Base-by-base conservation (phyloP, 106 monocot genomes). In the Gastrodia elata region DNA sequence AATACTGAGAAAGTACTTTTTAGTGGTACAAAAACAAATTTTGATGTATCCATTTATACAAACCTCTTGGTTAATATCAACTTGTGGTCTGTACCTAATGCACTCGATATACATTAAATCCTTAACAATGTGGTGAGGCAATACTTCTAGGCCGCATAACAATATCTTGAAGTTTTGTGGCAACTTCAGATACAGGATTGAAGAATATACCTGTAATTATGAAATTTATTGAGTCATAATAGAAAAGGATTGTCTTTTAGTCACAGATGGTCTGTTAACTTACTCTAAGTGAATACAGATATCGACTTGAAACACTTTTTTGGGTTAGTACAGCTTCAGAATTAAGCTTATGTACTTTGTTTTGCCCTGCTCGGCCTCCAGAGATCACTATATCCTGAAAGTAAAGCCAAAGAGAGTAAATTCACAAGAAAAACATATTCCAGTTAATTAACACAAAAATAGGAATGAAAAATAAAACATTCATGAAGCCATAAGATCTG, bases 241-340 rank as follows among this genome's bases (percentile, higher is more conserved):
- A 38, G 20, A 37, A 68, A 20, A 75, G 39, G 18, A 77, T 8
- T 6, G 39, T 24, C 39, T 27, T 42, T 44, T 24, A 38, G 27
- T 33, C 38, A 58, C 5, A 26, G 10, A 32, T 56, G n/a, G 24
- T 13, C 33, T 8, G 8, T 43, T 20, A 65, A 81, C 82, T 82
- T 83, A 95, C 94, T 46, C 89, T 78, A 75, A 95, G 89, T 74
- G 94, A 95, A 83, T 82, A 87, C 16, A 73, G 81, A 8, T 87
- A 83, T 20, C 39, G 76, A 40, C 46, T 84, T 34, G 89, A 81
- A 75, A 95, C 65, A 79, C 86, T 73, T 2, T 77, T 84, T 77
- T 81, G 74, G 9, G 65, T 83, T 38, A 83, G 39, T 36, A 49
- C 40, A 15, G 79, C 64, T n/a, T 39, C 70, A 2, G 7, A 42